A percentile compares a stretch with the other conserved stretches of the same genome.
phyloP scores from a whole-genome alignment of 1,284 basidiomycete genomes.

The Pseudozyma hubeiensis region DNA sequence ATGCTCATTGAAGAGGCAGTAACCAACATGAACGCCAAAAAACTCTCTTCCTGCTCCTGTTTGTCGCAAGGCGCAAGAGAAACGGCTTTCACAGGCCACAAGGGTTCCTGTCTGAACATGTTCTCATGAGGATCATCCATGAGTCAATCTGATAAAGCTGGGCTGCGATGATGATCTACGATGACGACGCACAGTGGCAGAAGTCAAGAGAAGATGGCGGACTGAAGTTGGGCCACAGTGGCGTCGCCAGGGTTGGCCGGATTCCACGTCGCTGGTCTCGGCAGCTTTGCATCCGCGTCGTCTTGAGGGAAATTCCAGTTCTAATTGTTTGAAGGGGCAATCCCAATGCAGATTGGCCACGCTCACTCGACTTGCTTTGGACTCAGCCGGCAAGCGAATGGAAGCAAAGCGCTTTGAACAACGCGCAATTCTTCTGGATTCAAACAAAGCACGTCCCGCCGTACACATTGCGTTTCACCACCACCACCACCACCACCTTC shows the following conservation, averaged over 20 bases:
- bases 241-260: not conserved
- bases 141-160: too few relatives aligned
- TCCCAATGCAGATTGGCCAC: not conserved
- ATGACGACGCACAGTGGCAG: slow-evolving; percentile 1
- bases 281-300: slow-evolving; percentile 23
- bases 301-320: too few relatives aligned
- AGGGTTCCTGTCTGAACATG: too few relatives aligned
- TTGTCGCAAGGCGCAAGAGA: too few relatives aligned
- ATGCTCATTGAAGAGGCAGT: slow-evolving; percentile 64
- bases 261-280: slow-evolving; percentile 17
- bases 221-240: not conserved
- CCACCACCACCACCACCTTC: slow-evolving; percentile 4
- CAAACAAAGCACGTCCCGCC: too few relatives aligned
- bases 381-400: too few relatives aligned
- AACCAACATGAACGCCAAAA: too few relatives aligned
- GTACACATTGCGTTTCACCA: not conserved
- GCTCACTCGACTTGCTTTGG: not conserved
- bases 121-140: too few relatives aligned
- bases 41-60: too few relatives aligned
- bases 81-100: too few relatives aligned
- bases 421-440: not conserved
- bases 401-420: not conserved
- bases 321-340: not conserved
- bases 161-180: too few relatives aligned
- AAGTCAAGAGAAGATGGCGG: slow-evolving; percentile 31